phyloP scores from a whole-genome alignment of 306 rosid genomes.

The Lathyrus aphaca region DNA sequence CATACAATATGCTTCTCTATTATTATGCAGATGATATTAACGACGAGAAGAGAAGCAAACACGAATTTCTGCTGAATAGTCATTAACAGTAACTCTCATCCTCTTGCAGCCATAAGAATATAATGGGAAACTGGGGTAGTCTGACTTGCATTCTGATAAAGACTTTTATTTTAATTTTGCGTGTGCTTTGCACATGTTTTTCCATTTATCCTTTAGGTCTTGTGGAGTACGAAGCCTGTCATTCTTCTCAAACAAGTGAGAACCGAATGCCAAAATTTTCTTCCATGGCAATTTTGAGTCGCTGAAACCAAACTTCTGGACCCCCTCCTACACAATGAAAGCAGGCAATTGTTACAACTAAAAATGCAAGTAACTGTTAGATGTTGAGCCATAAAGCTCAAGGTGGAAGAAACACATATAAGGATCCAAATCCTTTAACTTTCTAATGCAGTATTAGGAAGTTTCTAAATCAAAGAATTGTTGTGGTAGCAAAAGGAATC shows the following conservation, averaged over 20 bases:
- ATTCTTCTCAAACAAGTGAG: conserved; percentile 47
- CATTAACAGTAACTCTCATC: not conserved
- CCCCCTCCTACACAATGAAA: conserved; percentile 58
- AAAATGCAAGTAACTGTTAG: not conserved
- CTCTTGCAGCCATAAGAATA: no score
- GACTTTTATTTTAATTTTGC: conserved; percentile 35
- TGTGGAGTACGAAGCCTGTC: conserved; percentile 41
- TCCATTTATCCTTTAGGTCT: conserved; percentile 75
- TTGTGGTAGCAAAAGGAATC: conserved; percentile 2
- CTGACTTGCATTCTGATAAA: conserved; percentile 1
- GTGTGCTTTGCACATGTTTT: conserved; percentile 51
- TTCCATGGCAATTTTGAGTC: conserved; percentile 56
- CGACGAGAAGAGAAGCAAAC: not conserved
- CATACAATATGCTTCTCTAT: not conserved
- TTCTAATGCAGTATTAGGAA: conserved; percentile 20
- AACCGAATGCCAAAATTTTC: conserved; percentile 61
- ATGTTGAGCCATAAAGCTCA: conserved; percentile 12
- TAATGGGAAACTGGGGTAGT: conserved; percentile 4
- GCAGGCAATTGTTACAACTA: conserved; percentile 11
- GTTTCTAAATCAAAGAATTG: conserved; percentile 19
- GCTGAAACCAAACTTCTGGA: conserved; percentile 42
- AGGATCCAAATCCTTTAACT: conserved; percentile 17
- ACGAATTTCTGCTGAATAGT: not conserved
- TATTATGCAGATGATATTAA: not conserved
- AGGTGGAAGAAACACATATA: conserved; percentile 18